These are phyloP conservation scores for Fusarium sp. DNA, from an alignment of 2,329 filamentous ascomycete species.

Conservation along the genomic window DNA sequence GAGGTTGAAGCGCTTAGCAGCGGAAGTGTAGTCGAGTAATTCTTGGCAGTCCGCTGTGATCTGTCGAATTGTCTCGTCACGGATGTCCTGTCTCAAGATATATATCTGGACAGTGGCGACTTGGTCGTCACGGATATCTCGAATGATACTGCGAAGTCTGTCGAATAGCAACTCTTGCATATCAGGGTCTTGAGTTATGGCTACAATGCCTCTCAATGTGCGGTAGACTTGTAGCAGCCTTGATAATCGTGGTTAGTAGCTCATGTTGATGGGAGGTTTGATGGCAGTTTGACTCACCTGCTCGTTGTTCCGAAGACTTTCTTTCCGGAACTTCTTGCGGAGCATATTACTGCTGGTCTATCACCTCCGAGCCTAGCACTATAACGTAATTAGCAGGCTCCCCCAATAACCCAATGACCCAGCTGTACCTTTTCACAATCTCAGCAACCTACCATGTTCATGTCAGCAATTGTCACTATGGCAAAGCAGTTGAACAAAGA, in stretches of 20 bases:
- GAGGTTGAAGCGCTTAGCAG: neutral
- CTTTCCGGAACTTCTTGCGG: neutral
- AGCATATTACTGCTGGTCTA: neutral
- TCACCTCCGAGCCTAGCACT: neutral
- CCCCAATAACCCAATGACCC: fast-evolving
- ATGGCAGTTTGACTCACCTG: neutral
- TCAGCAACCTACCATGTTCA: neutral
- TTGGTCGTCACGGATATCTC: neutral
- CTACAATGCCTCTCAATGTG: neutral
- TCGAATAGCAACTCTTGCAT: neutral
- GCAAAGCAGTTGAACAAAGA: neutral
- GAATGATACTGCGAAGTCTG: neutral
- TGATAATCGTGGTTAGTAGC: neutral
- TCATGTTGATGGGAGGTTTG: too few relatives aligned
- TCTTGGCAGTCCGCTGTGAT: neutral
- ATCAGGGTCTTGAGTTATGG: neutral
- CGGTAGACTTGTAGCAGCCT: neutral
- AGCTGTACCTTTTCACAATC: neutral
- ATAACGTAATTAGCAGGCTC: neutral
- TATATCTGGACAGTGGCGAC: neutral
- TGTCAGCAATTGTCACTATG: neutral
- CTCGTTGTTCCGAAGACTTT: neutral
- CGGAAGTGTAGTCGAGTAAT: neutral
- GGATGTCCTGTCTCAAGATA: neutral
- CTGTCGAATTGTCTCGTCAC: neutral